These are phyloP conservation scores for Ceratocystis destructans DNA, from an alignment of 2,329 filamentous ascomycete genomes.

Conservation along the genomic window DNA sequence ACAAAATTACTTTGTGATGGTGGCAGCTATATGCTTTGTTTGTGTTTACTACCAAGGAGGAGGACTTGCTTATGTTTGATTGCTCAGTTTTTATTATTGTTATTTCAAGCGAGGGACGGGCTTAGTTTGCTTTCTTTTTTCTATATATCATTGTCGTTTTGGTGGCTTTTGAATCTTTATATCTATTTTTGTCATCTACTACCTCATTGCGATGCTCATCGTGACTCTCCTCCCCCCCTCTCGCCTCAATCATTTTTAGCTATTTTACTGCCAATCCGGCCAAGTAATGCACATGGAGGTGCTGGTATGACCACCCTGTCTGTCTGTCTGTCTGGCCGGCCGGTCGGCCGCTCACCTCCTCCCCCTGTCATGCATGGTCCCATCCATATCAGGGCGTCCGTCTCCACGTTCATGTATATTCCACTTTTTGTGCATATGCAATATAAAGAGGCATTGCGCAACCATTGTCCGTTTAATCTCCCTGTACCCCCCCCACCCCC, in stretches of 20 bases:
- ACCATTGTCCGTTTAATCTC: neutral
- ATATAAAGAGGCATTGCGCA: too few relatives aligned
- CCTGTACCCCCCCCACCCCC: neutral
- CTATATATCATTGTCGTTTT: neutral
- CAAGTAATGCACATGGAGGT: too few relatives aligned
- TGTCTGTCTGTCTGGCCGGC: too few relatives aligned
- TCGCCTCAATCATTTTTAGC: neutral
- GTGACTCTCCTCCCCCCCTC: neutral
- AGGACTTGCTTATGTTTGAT: neutral
- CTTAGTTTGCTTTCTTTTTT: neutral
- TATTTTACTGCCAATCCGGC: neutral
- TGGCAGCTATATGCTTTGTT: neutral
- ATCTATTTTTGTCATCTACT: neutral
- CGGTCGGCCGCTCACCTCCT: too few relatives aligned
- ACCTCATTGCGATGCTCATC: neutral
- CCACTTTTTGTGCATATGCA: too few relatives aligned
- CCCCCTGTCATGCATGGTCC: too few relatives aligned
- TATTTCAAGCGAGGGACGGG: neutral
- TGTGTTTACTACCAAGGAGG: neutral
- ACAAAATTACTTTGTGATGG: neutral
- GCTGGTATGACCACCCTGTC: too few relatives aligned
- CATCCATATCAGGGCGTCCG: too few relatives aligned
- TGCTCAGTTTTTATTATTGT: neutral
- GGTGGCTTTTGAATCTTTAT: neutral
- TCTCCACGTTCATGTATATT: too few relatives aligned